A percentile compares a stretch with the other conserved stretches of the same genome.
Conservation (phyloP, 495 filamentous ascomycete genomes). For the Penicillium paxilli region DNA sequence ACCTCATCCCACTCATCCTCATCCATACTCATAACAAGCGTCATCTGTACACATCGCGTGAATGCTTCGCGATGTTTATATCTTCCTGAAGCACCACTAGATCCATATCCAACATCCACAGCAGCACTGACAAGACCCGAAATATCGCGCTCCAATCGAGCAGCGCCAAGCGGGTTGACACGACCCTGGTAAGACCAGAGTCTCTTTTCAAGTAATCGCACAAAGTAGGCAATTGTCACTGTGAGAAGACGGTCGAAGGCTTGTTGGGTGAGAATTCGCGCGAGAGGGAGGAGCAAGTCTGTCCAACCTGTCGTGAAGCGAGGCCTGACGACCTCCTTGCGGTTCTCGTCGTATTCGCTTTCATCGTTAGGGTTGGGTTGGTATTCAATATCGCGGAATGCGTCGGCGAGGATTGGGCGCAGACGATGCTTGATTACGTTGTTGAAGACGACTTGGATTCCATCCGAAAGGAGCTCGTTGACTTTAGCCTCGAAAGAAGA, state of each 20-base stretch:
- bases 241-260: constrained; percentile 72
- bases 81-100: constrained; percentile 33
- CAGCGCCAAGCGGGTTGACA: constrained; percentile 79
- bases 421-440: constrained; percentile 85
- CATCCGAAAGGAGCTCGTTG: constrained; percentile 78
- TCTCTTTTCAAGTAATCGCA: constrained; percentile 81
- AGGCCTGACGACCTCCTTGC: constrained; percentile 58
- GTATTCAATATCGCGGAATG: constrained; percentile 93
- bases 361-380: constrained; percentile 32
- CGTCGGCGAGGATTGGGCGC: constrained; percentile 79
- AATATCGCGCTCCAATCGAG: constrained; percentile 86
- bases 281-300: constrained; percentile 76
- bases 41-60: constrained; percentile 76
- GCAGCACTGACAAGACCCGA: constrained; percentile 75
- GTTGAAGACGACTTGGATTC: constrained; percentile 79
- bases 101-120: constrained; percentile 58
- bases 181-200: constrained; percentile 82
- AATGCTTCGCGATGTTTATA: constrained; percentile 84
- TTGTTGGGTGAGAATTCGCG: constrained; percentile 76
- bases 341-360: constrained; percentile 42
- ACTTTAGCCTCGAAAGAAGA: constrained; percentile 72
- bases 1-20: constrained; percentile 95
- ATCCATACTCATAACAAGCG: constrained; percentile 92
- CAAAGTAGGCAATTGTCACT: constrained; percentile 69
- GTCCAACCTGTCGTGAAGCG: constrained; percentile 83